Percentiles rank a stretch among this genome's conserved stretches.
phyloP scores from a whole-genome alignment of 257 asterid genomes.

The Petunia secreta region DNA sequence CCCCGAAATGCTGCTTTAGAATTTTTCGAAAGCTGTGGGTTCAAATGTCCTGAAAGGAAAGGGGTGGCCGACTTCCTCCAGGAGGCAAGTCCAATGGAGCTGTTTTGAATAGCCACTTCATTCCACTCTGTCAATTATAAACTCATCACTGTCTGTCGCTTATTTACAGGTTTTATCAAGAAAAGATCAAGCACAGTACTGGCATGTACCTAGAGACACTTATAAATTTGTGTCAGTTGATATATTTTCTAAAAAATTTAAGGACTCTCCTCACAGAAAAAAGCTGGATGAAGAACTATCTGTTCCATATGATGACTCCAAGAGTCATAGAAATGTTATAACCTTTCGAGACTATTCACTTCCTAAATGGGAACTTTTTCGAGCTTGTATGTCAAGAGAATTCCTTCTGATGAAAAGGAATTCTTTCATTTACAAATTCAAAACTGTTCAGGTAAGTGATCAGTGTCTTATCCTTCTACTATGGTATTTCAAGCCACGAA shows the following conservation, averaged over 20 bases:
- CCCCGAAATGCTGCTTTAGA: constrained; percentile 37
- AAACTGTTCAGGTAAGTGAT: constrained; percentile 49
- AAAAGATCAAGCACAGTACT: constrained; percentile 61
- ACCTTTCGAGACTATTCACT: constrained; percentile 46
- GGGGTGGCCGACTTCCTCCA: constrained; percentile 61
- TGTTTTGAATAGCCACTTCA: background rate
- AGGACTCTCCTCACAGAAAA: constrained; percentile 41
- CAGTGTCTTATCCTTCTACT: constrained; percentile 21
- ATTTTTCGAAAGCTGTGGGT: constrained; percentile 51
- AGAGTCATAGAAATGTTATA: constrained; percentile 45
- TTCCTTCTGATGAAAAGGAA: constrained; percentile 56
- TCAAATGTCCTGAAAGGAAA: constrained; percentile 58
- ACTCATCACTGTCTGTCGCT: constrained; percentile 2
- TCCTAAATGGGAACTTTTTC: constrained; percentile 50
- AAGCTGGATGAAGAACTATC: constrained; percentile 44
- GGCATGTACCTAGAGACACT: constrained; percentile 40
- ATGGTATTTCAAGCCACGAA: background rate
- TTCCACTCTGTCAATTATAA: background rate
- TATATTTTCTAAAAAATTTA: constrained; percentile 43
- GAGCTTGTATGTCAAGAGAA: constrained; percentile 59
- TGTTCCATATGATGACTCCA: constrained; percentile 44
- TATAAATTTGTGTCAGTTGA: constrained; percentile 47
- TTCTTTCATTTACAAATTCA: constrained; percentile 52
- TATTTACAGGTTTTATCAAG: constrained; percentile 47
- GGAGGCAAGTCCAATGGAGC: constrained; percentile 41